A percentile compares a stretch with the other conserved stretches of the same genome.
Evolutionary conservation across 257 asterid genomes (phyloP).

Genomic region (Fraxinus anomala): DNA sequence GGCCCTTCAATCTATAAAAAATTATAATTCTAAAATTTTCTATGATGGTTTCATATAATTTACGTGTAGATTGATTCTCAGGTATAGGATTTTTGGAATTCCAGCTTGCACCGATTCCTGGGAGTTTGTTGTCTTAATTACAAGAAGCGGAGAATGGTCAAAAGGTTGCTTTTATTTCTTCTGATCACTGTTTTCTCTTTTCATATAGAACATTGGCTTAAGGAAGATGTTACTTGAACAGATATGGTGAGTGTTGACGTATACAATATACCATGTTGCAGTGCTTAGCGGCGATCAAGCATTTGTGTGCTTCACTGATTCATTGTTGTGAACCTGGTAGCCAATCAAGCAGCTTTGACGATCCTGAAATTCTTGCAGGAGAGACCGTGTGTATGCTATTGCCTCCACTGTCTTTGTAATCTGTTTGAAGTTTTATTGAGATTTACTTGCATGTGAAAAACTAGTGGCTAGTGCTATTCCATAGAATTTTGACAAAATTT

Average conservation of each 20-base stretch:
- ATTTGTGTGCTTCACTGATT: conserved; percentile 79
- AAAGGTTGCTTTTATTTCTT: conserved; percentile 49
- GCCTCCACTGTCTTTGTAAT: conserved; percentile 9
- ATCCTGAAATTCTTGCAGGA: conserved; percentile 94
- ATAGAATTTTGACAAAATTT: not conserved
- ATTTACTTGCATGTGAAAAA: not conserved
- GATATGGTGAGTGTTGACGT: conserved; percentile 82
- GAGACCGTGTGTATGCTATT: conserved; percentile 94
- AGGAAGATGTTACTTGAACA: conserved; percentile 33
- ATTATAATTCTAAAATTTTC: conserved; percentile 15
- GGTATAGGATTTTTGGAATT: conserved; percentile 18
- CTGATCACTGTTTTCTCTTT: not conserved
- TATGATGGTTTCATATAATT: conserved; percentile 1
- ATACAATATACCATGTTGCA: conserved; percentile 77
- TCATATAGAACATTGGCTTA: conserved; percentile 10
- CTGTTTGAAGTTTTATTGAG: not conserved
- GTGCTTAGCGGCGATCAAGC: conserved; percentile 89
- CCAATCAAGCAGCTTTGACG: conserved; percentile 85
- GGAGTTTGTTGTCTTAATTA: conserved; percentile 28
- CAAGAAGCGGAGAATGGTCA: conserved; percentile 71
- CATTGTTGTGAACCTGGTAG: conserved; percentile 89
- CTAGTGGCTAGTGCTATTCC: conserved; percentile 4
- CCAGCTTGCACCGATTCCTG: conserved; percentile 3
- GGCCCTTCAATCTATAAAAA: not conserved
- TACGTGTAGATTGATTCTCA: conserved; percentile 21